Evolutionary conservation across 1,284 basidiomycete genomes (phyloP).

Genomic region (Bjerkandera adusta): DNA sequence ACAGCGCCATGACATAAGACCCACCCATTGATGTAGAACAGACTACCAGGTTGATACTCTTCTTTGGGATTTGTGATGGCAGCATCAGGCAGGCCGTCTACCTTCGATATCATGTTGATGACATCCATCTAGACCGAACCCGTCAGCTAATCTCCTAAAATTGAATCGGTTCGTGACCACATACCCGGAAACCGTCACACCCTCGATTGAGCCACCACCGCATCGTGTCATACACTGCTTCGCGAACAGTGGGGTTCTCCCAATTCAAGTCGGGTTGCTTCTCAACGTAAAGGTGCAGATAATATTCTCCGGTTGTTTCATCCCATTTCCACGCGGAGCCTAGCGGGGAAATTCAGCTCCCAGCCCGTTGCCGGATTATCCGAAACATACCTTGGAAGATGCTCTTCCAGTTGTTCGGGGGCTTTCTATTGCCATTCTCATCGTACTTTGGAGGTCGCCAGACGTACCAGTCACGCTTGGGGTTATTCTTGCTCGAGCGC

Average conservation of each 20-base stretch:
- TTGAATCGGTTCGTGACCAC: constrained; percentile 17
- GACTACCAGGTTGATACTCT: constrained; percentile 55
- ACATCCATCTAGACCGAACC: constrained; percentile 53
- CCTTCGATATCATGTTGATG: constrained; percentile 69
- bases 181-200: constrained; percentile 71
- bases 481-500: constrained; percentile 50
- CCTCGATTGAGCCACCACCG: constrained; percentile 74
- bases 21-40: constrained; percentile 61
- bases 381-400: constrained; percentile 55
- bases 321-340: constrained; percentile 77
- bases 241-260: constrained; percentile 63
- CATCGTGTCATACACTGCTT: constrained; percentile 67
- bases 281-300: constrained; percentile 68
- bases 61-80: constrained; percentile 49
- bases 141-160: neutral
- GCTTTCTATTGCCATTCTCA: constrained; percentile 47
- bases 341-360: too few relatives aligned
- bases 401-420: constrained; percentile 75
- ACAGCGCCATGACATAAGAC: constrained; percentile 14
- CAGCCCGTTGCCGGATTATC: neutral
- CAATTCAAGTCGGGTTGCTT: constrained; percentile 83
- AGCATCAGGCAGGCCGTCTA: constrained; percentile 63
- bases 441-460: constrained; percentile 67
- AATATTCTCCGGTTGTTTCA: constrained; percentile 67
- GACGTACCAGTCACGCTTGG: constrained; percentile 75